Evolutionary conservation across 1,139 yeast genomes (phyloP), one percentile per base, ranked within the genome.

Genomic region (Williopsis jadinii): DNA sequence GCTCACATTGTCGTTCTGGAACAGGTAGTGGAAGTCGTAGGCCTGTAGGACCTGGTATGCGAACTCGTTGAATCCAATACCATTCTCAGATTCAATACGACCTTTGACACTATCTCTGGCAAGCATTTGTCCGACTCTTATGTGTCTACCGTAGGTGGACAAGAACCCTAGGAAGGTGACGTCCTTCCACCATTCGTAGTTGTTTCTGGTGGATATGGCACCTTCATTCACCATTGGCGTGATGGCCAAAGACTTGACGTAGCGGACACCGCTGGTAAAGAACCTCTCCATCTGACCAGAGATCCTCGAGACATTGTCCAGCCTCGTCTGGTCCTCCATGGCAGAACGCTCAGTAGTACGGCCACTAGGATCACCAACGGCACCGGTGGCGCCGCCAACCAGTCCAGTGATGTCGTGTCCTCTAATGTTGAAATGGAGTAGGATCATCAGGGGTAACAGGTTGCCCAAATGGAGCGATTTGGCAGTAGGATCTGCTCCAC

Each of bases 401-500:
- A 94, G 61, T 0, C 94, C 88, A 10, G 80, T 78, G 10, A 87
- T 78, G 50, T 77, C 76, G 58, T 90, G 95, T 1, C 98, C 98
- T 30, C 94, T 67, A 32, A 90, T 64, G 49, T 77, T 77, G 60
- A 88, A 90, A 59, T 94, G 97, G 37, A 92, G 67, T 36, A 90
- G 64, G 3, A 87, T 79, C 80, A 94, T 77, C 49, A 92, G 64
- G 1, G 98, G 98, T 34, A 92, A 68, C 43, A 94, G 64, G 55
- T 92, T 92, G 2, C 98, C 99, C 47, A 92, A 64, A 64, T 92
- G 99, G 28, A 92, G 67, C 0, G 97, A 88, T 39, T 62, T 67
- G 1, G 98, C 98, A 0, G 95, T 81, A 1, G 99, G 98, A 58
- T 92, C 99, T 0, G 97, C 97, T 13, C 98, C 99, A 61, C 95